A percentile compares a stretch with the other conserved stretches of the same genome.
phyloP scores from a whole-genome alignment of 805 yeast species.

The Yarrowia phangngaensis region DNA sequence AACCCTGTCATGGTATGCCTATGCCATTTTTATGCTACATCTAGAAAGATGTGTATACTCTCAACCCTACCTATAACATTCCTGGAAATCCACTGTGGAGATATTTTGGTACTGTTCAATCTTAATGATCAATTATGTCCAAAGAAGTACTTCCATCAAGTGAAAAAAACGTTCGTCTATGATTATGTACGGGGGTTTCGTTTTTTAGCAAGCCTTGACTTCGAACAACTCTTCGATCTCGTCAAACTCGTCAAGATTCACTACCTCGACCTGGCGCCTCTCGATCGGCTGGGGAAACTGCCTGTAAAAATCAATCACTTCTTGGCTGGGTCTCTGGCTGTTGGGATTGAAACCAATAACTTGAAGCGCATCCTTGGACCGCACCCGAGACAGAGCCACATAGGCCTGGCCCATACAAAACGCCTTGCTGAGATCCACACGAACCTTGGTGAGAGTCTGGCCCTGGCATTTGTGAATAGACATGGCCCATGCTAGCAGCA shows the following conservation, averaged over 20 bases:
- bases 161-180: no score
- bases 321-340: slow-evolving; percentile 65
- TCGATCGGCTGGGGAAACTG: slow-evolving; percentile 23
- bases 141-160: no score
- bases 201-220: no score
- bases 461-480: slow-evolving; percentile 97
- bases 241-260: slow-evolving; percentile 5
- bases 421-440: slow-evolving; percentile 68
- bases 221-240: background rate
- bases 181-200: no score
- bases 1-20: no score
- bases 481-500: slow-evolving; percentile 88
- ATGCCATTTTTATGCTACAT: no score
- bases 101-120: no score
- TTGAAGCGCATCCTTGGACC: slow-evolving; percentile 72
- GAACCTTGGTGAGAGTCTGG: slow-evolving; percentile 69
- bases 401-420: slow-evolving; percentile 95
- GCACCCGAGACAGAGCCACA: slow-evolving; percentile 92
- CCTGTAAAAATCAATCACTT: slow-evolving; percentile 66
- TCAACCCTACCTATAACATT: no score
- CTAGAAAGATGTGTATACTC: no score
- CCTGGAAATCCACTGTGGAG: no score
- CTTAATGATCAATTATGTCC: no score
- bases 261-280: background rate
- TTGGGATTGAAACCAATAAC: slow-evolving; percentile 65